Percentiles rank a stretch among this genome's conserved stretches.
Conservation (phyloP, 1,139 yeast species). For the Taphrina betulina region DNA sequence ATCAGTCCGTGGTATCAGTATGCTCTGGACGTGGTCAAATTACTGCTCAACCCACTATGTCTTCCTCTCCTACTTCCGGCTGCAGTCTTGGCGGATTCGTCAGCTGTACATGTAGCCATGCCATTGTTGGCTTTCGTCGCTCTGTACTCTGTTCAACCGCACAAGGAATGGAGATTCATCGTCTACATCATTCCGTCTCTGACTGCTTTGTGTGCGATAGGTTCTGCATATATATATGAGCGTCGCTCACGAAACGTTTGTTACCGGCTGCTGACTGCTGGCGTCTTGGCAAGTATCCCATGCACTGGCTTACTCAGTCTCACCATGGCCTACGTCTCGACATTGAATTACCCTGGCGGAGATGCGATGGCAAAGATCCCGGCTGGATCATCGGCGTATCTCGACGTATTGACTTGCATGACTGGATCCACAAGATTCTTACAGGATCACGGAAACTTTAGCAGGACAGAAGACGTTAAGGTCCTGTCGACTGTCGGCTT, state of each 20-base stretch:
- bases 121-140: slow-evolving; percentile 50
- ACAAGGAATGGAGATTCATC: slow-evolving; percentile 92
- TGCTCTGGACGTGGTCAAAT: slow-evolving; percentile 54
- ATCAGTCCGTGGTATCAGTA: slow-evolving; percentile 45
- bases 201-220: slow-evolving; percentile 64
- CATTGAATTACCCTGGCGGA: slow-evolving; percentile 88
- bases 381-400: slow-evolving; percentile 52
- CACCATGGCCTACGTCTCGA: slow-evolving; percentile 61
- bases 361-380: slow-evolving; percentile 62
- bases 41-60: slow-evolving; percentile 62
- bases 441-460: slow-evolving; percentile 54
- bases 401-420: slow-evolving; percentile 83
- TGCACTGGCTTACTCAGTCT: slow-evolving; percentile 51
- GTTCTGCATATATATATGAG: slow-evolving; percentile 50
- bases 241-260: slow-evolving; percentile 33
- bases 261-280: slow-evolving; percentile 41
- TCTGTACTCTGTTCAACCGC: slow-evolving; percentile 77
- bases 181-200: slow-evolving; percentile 71
- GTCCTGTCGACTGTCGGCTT: background rate
- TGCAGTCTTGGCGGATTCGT: slow-evolving; percentile 43
- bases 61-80: slow-evolving; percentile 49
- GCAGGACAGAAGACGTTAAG: slow-evolving; percentile 46
- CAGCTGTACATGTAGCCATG: slow-evolving; percentile 17
- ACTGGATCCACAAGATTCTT: slow-evolving; percentile 79
- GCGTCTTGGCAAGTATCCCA: slow-evolving; percentile 42